Percentiles rank a stretch among this genome's conserved stretches.
Conservation (phyloP, 2,329 filamentous ascomycete genomes). For the Sporothrix dimorphospora region DNA sequence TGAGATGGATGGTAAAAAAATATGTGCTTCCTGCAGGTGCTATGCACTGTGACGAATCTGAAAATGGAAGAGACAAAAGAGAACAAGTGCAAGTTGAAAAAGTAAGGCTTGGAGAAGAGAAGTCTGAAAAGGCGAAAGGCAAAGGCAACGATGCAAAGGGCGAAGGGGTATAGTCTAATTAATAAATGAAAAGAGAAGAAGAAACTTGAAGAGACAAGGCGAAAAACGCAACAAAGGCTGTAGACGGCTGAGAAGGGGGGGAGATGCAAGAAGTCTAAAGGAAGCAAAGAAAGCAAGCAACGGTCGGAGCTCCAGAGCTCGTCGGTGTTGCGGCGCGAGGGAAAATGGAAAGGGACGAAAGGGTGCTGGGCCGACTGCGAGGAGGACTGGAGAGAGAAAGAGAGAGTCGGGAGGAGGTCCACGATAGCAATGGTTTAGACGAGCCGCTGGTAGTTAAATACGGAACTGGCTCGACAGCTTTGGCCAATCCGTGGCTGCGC, state of each 20-base stretch:
- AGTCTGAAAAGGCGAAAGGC: not conserved
- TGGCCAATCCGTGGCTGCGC: not conserved
- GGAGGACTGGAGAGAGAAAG: slow-evolving; percentile 33
- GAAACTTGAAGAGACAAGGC: not conserved
- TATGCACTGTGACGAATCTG: slow-evolving; percentile 24
- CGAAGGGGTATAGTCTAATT: not conserved
- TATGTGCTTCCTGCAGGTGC: slow-evolving; percentile 20
- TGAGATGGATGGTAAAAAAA: not conserved
- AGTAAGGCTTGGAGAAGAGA: slow-evolving; percentile 20
- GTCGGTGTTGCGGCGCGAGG: slow-evolving; percentile 20
- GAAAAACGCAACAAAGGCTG: not conserved
- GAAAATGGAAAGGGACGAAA: slow-evolving; percentile 23
- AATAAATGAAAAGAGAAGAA: slow-evolving; percentile 10
- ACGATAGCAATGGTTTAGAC: slow-evolving; percentile 22
- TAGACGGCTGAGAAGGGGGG: not conserved
- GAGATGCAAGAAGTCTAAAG: slow-evolving; percentile 17
- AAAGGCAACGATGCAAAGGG: not conserved
- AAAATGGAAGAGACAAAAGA: slow-evolving; percentile 27
- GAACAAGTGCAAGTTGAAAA: not conserved
- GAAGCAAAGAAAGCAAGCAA: slow-evolving; percentile 24
- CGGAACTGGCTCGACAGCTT: slow-evolving; percentile 8
- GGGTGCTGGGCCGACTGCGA: slow-evolving; percentile 31
- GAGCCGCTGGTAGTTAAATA: slow-evolving; percentile 26
- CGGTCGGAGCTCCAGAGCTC: slow-evolving; percentile 33
- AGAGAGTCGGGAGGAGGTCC: slow-evolving; percentile 25